These are phyloP conservation scores for Pythium diclinum DNA, from an alignment of 352 stramenopile genomes.

Conservation along the genomic window DNA sequence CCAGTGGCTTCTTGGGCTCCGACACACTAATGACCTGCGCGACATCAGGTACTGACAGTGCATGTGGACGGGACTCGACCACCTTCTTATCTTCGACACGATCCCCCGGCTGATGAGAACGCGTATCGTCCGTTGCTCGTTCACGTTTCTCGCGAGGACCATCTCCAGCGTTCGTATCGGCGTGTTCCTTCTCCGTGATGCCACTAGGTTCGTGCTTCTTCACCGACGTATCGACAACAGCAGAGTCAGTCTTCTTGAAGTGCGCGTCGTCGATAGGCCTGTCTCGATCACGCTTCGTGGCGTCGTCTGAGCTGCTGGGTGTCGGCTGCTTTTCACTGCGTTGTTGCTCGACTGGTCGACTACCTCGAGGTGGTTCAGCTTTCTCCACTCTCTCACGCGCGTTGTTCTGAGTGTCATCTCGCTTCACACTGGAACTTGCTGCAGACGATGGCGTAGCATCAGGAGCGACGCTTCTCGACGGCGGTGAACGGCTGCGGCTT, in stretches of 20 bases:
- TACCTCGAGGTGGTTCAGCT: background rate
- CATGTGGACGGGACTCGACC: background rate
- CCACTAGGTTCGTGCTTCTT: background rate
- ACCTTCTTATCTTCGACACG: background rate
- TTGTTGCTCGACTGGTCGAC: background rate
- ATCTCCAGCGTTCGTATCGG: no score
- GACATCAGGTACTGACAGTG: background rate
- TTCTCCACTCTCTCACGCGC: background rate
- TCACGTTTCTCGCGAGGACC: no score
- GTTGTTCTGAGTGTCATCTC: constrained; percentile 4
- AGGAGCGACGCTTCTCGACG: background rate
- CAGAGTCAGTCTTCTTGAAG: background rate
- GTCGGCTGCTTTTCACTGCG: background rate
- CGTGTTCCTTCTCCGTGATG: no score
- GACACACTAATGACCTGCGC: background rate
- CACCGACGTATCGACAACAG: background rate
- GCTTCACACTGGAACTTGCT: background rate
- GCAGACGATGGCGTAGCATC: background rate
- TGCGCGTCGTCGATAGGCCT: background rate
- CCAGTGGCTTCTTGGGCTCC: background rate
- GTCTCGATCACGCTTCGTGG: background rate
- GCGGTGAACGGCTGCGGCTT: constrained; percentile 20
- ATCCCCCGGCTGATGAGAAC: no score
- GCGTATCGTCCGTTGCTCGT: no score
- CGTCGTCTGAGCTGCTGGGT: background rate